Base-by-base conservation (phyloP, 176 grass and related monocot species). In the Chrysopogon serrulatus region DNA sequence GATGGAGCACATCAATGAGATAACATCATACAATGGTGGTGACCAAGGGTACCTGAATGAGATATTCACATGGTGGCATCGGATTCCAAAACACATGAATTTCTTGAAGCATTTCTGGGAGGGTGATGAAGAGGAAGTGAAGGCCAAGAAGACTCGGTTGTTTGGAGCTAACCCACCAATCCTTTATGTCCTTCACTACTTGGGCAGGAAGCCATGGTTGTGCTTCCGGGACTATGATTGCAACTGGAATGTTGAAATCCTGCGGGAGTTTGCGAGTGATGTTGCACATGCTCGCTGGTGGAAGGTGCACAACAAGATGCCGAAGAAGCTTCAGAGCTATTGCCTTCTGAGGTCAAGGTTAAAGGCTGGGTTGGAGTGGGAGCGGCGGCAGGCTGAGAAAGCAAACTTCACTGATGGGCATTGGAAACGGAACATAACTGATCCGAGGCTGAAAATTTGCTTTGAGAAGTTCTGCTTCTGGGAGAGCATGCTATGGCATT, bases 101-200 rank as follows among this genome's bases (percentile, higher is more conserved):
- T 98, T 95, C 78, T 65, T 98, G 86, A 98, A 98, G 81, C 95
- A 98, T 83, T 98, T 98, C 80, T 98, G 95, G 95, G 92, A 98
- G 74, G 95, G 95, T 34, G 95, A 98, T 34, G 93, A 89, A 83
- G 90, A 94, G 28, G 83, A 26, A 16, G 88, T 91, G 71, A 98
- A 95, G 71, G 90, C 37, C 3, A 98, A 95, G 86, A 98, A 98
- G 86, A 98, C 79, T 9, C 30, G 51, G 74, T 39, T 97, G 79
- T 97, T 97, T 54, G 88, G 86, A 0, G 95, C 95, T 4, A 87
- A 91, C 48, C 92, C 95, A 1, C 90, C 95, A 13, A 80, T 89
- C 34, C 85, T 97, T 4, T 97, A 92, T 9, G 95, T 97, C 2
- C 87, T 97, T 35, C 95, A 97, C 79, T 97, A 97, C 19, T 41